Evolutionary conservation across 768 basidiomycete species (phyloP).

Genomic region (Suillus hirtellus): DNA sequence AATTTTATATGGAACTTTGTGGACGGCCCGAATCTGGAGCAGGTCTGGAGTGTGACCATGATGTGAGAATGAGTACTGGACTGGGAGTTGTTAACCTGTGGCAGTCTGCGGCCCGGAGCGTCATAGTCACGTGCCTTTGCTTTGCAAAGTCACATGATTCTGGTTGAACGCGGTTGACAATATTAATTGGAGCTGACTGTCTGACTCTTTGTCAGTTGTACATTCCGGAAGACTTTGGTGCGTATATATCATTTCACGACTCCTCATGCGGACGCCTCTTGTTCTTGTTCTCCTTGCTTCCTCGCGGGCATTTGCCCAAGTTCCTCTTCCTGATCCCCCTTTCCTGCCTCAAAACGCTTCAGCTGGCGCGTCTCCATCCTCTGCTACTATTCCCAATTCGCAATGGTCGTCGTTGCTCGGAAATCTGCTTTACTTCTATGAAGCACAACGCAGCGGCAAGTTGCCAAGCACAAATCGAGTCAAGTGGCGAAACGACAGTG

Average conservation of each 20-base stretch:
- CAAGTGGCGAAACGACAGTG: conserved; percentile 84
- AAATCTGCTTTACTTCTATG: conserved; percentile 84
- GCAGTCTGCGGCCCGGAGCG: background rate
- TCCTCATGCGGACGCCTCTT: conserved; percentile 23
- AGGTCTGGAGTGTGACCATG: conserved; percentile 9
- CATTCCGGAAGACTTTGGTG: conserved; percentile 1
- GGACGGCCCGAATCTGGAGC: conserved; percentile 11
- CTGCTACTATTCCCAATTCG: conserved; percentile 53
- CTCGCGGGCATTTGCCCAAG: conserved; percentile 47
- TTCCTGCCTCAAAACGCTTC: conserved; percentile 63
- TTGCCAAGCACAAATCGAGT: conserved; percentile 72
- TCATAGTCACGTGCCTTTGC: background rate
- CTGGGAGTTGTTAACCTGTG: background rate
- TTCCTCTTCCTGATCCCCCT: conserved; percentile 63
- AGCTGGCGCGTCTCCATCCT: conserved; percentile 52
- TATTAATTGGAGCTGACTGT: too few species aligned
- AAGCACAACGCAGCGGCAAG: conserved; percentile 83
- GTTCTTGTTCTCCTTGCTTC: conserved; percentile 19
- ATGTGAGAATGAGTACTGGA: conserved; percentile 8
- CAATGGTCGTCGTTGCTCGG: conserved; percentile 87
- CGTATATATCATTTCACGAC: conserved; percentile 7
- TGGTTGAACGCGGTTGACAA: conserved; percentile 15
- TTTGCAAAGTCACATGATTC: conserved; percentile 4
- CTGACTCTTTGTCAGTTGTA: background rate
- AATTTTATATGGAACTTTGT: conserved; percentile 9